Evolutionary conservation across 441 rosid species (phyloP).

Genomic region (Iberis amara): DNA sequence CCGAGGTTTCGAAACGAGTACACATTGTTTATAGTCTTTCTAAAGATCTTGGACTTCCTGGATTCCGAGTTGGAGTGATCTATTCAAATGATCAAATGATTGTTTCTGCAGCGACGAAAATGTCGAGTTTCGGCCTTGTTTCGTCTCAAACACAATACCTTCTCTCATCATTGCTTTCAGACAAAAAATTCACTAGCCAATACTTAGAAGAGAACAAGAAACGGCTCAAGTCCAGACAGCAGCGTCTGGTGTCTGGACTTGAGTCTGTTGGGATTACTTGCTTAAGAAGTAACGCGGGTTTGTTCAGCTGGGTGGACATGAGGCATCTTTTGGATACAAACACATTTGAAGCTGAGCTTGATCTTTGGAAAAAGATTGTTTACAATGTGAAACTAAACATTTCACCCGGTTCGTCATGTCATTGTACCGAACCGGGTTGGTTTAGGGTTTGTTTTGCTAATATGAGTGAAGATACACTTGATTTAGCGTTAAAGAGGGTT

Average conservation of each 20-base stretch:
- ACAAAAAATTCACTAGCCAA: constrained; percentile 64
- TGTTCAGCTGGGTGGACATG: constrained; percentile 96
- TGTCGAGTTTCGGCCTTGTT: constrained; percentile 95
- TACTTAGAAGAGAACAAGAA: constrained; percentile 67
- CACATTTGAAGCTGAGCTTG: constrained; percentile 78
- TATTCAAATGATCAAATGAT: constrained; percentile 71
- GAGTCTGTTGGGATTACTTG: constrained; percentile 57
- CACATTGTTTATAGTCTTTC: constrained; percentile 85
- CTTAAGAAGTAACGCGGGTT: constrained; percentile 73
- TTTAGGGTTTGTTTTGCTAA: constrained; percentile 92
- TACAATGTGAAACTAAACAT: constrained; percentile 77
- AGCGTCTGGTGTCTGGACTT: constrained; percentile 62
- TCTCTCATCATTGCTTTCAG: constrained; percentile 71
- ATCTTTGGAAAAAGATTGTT: constrained; percentile 80
- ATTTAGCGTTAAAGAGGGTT: constrained; percentile 58
- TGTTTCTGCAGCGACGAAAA: constrained; percentile 82
- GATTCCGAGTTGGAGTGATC: constrained; percentile 90
- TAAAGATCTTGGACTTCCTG: constrained; percentile 89
- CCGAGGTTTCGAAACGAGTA: constrained; percentile 54
- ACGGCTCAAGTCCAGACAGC: constrained; percentile 54
- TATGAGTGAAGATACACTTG: constrained; percentile 70
- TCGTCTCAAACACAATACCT: constrained; percentile 91
- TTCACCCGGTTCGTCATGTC: constrained; percentile 87
- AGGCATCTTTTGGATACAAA: constrained; percentile 60
- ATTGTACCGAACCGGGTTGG: constrained; percentile 92